Evolutionary conservation across 768 basidiomycete species (phyloP).

Genomic region (Strobilomyces echinocephalus): DNA sequence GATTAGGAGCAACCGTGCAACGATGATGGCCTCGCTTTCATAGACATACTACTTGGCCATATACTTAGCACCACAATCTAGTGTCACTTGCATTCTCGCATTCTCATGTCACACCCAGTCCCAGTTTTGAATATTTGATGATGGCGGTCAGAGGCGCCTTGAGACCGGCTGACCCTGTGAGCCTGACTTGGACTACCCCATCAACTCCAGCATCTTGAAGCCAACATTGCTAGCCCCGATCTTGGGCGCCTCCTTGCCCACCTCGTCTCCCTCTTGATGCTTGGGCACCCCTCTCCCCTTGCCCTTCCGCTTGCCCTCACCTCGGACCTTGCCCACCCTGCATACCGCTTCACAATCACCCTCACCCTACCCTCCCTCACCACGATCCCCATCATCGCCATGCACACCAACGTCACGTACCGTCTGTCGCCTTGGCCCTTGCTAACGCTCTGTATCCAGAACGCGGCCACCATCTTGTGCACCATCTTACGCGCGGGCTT

Average conservation of each 20-base stretch:
- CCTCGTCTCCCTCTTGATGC: slow-evolving; percentile 80
- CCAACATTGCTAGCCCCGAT: slow-evolving; percentile 79
- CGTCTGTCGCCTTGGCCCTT: slow-evolving; percentile 63
- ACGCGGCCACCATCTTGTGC: slow-evolving; percentile 77
- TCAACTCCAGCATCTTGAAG: slow-evolving; percentile 78
- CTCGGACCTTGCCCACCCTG: slow-evolving; percentile 20
- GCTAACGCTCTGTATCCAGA: slow-evolving; percentile 73
- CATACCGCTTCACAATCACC: slow-evolving; percentile 35
- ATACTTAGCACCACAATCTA: slow-evolving; percentile 16
- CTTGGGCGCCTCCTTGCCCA: slow-evolving; percentile 84
- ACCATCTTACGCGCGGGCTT: slow-evolving; percentile 67
- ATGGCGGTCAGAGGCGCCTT: slow-evolving; percentile 76
- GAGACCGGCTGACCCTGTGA: slow-evolving; percentile 50
- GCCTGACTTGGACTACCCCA: slow-evolving; percentile 92
- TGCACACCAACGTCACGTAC: slow-evolving; percentile 77
- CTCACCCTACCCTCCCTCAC: slow-evolving; percentile 60
- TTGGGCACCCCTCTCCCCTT: slow-evolving; percentile 35
- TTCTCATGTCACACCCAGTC: slow-evolving; percentile 76
- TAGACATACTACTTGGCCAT: slow-evolving; percentile 7
- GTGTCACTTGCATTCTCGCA: slow-evolving; percentile 2
- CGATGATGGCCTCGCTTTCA: neutral
- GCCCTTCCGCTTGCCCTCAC: neutral
- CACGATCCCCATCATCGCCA: slow-evolving; percentile 47
- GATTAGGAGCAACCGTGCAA: slow-evolving; percentile 45
- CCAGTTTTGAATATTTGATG: slow-evolving; percentile 82